phyloP scores from a whole-genome alignment of 2,329 filamentous ascomycete species.

The Aspergillus glaucus region DNA sequence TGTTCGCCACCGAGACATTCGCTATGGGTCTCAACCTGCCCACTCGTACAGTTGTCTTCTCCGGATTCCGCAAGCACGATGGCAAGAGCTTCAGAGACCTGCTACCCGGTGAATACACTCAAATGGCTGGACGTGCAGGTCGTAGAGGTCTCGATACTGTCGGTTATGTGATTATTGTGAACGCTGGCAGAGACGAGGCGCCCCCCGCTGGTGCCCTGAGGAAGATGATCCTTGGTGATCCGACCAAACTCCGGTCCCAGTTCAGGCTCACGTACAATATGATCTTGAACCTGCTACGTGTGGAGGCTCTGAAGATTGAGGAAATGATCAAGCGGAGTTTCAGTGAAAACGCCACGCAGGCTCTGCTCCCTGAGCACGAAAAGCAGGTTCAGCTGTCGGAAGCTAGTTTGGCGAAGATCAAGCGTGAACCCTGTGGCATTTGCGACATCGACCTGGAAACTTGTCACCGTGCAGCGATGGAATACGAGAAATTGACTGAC shows the following conservation, averaged over 20 bases:
- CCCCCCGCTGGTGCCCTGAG: conserved; percentile 76
- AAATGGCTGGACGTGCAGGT: conserved; percentile 95
- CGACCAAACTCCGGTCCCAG: conserved; percentile 89
- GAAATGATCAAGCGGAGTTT: conserved; percentile 99
- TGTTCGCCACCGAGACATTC: conserved; percentile 97
- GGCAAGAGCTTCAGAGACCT: conserved; percentile 87
- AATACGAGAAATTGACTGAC: conserved; percentile 70
- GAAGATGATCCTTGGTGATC: conserved; percentile 93
- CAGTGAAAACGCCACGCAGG: conserved; percentile 95
- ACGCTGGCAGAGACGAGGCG: conserved; percentile 72
- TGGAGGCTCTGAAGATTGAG: conserved; percentile 96
- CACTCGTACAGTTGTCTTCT: conserved; percentile 94
- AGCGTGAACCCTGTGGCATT: conserved; percentile 71
- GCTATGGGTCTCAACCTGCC: conserved; percentile 97
- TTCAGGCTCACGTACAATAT: conserved; percentile 99
- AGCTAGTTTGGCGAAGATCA: conserved; percentile 83
- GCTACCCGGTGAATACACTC: conserved; percentile 91
- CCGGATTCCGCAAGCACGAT: conserved; percentile 93
- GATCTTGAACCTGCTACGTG: conserved; percentile 91
- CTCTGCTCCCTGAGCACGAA: conserved; percentile 87
- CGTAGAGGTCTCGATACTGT: conserved; percentile 87
- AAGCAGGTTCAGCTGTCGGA: conserved; percentile 90
- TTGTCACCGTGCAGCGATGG: conserved; percentile 76
- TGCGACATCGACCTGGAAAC: conserved; percentile 75
- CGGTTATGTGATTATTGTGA: conserved; percentile 89